These are phyloP conservation scores for Pichia sp. DNA, from an alignment of 1,139 yeast species.

Conservation along the genomic window DNA sequence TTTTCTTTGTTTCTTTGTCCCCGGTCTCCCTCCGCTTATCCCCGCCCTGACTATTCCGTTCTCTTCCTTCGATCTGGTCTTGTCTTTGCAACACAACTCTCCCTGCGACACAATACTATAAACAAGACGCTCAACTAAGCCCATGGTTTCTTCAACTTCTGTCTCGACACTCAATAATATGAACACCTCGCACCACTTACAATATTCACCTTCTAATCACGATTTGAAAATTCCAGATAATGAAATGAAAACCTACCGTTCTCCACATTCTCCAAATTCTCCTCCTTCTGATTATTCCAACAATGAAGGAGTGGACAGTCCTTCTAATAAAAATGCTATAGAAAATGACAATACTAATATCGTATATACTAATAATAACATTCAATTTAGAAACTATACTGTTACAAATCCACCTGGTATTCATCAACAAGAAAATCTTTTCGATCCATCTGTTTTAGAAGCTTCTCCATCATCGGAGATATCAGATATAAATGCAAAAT, in stretches of 20 bases:
- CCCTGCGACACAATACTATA: no score
- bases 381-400: constrained; percentile 13
- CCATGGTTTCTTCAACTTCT: constrained; percentile 1
- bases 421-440: constrained; percentile 1
- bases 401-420: constrained; percentile 10
- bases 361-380: background rate
- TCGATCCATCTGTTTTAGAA: background rate
- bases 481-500: background rate
- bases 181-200: constrained; percentile 4
- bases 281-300: constrained; percentile 4
- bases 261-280: constrained; percentile 6
- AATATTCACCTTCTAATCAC: background rate
- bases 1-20: no score
- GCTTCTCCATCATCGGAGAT: background rate
- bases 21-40: no score
- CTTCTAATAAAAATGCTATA: background rate
- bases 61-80: no score
- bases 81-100: no score
- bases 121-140: background rate
- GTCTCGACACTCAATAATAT: constrained; percentile 1
- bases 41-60: no score
- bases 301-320: background rate
- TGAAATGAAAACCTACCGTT: background rate
- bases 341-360: background rate
- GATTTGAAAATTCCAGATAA: background rate